phyloP scores from a whole-genome alignment of 345 rosid genomes.

The Camelina hispida region DNA sequence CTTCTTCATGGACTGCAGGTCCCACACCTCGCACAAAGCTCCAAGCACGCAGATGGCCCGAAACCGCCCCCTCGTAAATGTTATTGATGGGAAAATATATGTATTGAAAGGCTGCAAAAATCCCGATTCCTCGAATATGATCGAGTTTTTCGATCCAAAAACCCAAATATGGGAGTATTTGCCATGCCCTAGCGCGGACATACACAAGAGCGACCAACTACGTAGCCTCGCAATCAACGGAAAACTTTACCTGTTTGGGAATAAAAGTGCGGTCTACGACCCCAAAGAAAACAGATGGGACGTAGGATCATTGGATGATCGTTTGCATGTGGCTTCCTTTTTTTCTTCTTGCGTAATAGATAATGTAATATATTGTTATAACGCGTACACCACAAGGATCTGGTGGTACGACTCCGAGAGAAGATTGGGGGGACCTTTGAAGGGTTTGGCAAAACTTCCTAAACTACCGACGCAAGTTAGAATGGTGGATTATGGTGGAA shows the following conservation, averaged over 20 bases:
- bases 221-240: too few relatives aligned
- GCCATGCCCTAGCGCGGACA: background rate
- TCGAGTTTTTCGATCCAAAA: background rate
- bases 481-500: constrained; percentile 51
- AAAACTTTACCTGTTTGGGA: constrained; percentile 19
- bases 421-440: constrained; percentile 55
- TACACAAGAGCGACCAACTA: background rate
- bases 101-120: background rate
- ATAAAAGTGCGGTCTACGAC: background rate
- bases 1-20: background rate
- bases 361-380: constrained; percentile 48
- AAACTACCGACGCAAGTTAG: constrained; percentile 53
- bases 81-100: background rate
- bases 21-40: background rate
- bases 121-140: background rate
- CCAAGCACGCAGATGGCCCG: background rate
- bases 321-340: constrained; percentile 43
- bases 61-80: background rate
- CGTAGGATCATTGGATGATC: constrained; percentile 47
- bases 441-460: constrained; percentile 55
- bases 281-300: constrained; percentile 7
- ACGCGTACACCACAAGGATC: constrained; percentile 28
- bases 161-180: background rate
- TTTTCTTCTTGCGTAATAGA: constrained; percentile 54
- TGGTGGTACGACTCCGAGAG: constrained; percentile 54